A percentile compares a stretch with the other conserved stretches of the same genome.
Evolutionary conservation across 108 stramenopile genomes (phyloP).

Genomic region (Skeletonema costatum): DNA sequence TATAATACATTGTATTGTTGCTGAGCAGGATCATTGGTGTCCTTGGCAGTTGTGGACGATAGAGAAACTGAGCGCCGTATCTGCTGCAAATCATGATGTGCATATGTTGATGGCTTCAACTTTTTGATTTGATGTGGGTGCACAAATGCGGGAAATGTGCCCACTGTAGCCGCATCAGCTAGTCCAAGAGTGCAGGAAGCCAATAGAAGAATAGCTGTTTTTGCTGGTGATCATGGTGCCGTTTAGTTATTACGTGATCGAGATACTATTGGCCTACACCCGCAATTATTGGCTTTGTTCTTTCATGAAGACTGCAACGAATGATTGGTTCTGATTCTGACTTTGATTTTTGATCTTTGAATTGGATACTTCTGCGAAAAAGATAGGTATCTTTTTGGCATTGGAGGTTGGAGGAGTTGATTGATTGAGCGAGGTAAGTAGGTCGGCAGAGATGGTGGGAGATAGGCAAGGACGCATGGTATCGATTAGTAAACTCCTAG

Average conservation of each 20-base stretch:
- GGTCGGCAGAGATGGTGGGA: no score
- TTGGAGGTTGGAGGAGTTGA: no score
- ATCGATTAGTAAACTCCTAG: no score
- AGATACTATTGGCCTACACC: no score
- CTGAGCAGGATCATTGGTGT: neutral
- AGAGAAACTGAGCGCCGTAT: neutral
- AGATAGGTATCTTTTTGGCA: no score
- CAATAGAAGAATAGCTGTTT: neutral
- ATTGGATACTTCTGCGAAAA: no score
- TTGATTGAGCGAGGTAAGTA: no score
- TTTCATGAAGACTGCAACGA: neutral
- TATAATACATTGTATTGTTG: slow-evolving; percentile 57
- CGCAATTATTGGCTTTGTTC: no score
- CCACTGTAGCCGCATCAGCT: neutral
- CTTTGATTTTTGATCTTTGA: no score
- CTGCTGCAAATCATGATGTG: neutral
- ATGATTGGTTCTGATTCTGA: neutral
- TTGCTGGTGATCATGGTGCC: neutral
- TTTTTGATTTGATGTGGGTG: neutral
- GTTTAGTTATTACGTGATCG: neutral
- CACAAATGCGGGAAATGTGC: neutral
- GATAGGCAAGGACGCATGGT: no score
- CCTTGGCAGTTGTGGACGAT: slow-evolving; percentile 8
- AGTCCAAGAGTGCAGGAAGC: neutral
- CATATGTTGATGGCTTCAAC: neutral